Evolutionary conservation across 371 early-diverging fungal species (phyloP), one percentile per base, ranked within the genome.

Genomic region (Circinella umbellata): DNA sequence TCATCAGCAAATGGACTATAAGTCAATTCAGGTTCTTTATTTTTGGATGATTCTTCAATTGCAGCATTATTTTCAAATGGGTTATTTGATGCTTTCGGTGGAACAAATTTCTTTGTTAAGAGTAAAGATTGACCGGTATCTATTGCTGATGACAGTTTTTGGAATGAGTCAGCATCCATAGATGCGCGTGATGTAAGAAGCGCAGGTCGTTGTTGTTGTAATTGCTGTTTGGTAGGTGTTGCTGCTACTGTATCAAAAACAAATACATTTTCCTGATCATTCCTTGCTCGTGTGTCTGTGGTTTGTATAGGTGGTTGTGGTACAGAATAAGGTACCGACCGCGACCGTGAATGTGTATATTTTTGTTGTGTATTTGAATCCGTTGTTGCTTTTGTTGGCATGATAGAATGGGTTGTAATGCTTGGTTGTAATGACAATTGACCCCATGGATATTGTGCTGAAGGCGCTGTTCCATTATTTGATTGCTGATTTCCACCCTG

Each of bases 71-170:
- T 69, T 5, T 73, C 76, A 62, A 73, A 70, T 0, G 71, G 73
- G 11, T 71, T 73, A 11, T 74, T 60, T 64, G 81, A 68, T 15
- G 72, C 71, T 62, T 73, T 66, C 17, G 72, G 72, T 5, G 83
- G 78, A 27, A 79, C 77, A 64, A 80, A 80, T 39, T 77, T 74
- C 35, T 83, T 76, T 17, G 83, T 83, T 42, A 83, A 54, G 27
- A 83, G 60, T 14, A 83, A 54, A 6, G 78, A 73, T 63, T 83
- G 73, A 0, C 83, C 83, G 18, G 76, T 74, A 61, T 83, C 80
- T 8, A 80, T 69, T 3, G 66, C 61, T 9, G 70, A 55, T 13
- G 69, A 59, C 1, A 72, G 47, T 13, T 63, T 57, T 37, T 76
- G 72, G 65, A 72, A 72, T 3, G 76, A 72, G 51, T 67, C 70